A percentile compares a stretch with the other conserved stretches of the same genome.
These are phyloP conservation scores for Sphagnum tenellum DNA, from an alignment of 225 moss, liverwort and hornwort genomes.

Conservation along the genomic window DNA sequence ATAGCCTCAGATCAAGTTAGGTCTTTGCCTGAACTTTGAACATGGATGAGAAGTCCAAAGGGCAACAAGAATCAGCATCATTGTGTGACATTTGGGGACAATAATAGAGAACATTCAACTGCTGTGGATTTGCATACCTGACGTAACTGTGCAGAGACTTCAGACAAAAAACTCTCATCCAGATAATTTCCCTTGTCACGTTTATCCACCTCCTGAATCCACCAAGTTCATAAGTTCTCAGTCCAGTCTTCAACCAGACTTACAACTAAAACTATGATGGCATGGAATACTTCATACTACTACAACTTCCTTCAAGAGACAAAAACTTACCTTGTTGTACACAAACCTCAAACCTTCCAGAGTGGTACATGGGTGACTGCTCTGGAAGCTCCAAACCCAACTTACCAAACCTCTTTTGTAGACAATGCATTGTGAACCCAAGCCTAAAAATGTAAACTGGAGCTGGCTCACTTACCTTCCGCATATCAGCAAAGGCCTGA, in stretches of 20 bases:
- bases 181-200: slow-evolving; percentile 56
- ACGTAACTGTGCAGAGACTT: slow-evolving; percentile 88
- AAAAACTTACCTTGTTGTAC: too few species aligned
- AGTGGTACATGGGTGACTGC: too few species aligned
- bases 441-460: not conserved
- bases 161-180: slow-evolving; percentile 84
- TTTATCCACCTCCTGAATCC: slow-evolving; percentile 62
- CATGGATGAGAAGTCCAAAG: too few species aligned
- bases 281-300: not conserved
- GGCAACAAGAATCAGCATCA: too few species aligned
- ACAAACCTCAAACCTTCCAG: too few species aligned
- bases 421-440: not conserved
- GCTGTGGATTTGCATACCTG: slow-evolving; percentile 29
- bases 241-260: not conserved
- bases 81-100: too few species aligned
- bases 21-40: too few species aligned
- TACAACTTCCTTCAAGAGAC: not conserved
- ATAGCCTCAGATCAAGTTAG: too few species aligned
- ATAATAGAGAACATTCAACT: too few species aligned
- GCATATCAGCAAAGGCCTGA: slow-evolving; percentile 53
- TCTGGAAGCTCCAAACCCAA: not conserved
- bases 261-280: not conserved
- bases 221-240: slow-evolving; percentile 8
- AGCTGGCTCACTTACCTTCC: slow-evolving; percentile 40
- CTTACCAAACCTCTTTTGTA: not conserved